These are phyloP conservation scores for Carnegiea gigantea DNA, from an alignment of 179 eudicot species.

Conservation along the genomic window DNA sequence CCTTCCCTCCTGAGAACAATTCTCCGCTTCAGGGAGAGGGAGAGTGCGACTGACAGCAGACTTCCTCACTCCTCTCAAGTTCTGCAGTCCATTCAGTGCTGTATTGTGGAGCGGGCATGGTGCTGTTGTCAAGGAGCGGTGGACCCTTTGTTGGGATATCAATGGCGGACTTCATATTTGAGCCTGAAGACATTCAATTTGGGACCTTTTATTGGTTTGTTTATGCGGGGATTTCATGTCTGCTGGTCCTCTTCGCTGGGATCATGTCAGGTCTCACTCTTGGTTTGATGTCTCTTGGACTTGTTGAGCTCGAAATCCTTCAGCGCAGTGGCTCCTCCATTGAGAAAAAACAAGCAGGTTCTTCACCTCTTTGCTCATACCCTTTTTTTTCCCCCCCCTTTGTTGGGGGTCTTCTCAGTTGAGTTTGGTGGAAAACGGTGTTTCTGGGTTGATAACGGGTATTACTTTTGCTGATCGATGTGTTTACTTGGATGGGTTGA, in stretches of 20 bases:
- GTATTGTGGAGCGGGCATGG: background rate
- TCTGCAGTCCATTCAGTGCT: background rate
- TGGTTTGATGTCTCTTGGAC: conserved; percentile 50
- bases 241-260: conserved; percentile 48
- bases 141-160: conserved; percentile 15
- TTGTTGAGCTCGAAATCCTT: conserved; percentile 53
- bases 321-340: conserved; percentile 40
- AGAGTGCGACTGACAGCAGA: background rate
- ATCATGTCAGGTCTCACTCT: conserved; percentile 51
- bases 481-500: conserved; percentile 5
- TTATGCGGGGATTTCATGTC: conserved; percentile 43
- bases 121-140: conserved; percentile 6
- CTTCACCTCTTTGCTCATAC: background rate
- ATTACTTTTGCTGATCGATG: background rate
- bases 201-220: conserved; percentile 40
- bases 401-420: background rate
- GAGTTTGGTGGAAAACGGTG: background rate
- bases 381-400: background rate
- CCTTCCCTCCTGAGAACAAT: background rate
- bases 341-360: conserved; percentile 54
- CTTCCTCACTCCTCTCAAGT: background rate
- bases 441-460: background rate
- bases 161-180: conserved; percentile 31
- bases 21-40: background rate
- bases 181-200: conserved; percentile 33